Conservation (phyloP, 345 rosid species). For the Geranium rotundifolium region DNA sequence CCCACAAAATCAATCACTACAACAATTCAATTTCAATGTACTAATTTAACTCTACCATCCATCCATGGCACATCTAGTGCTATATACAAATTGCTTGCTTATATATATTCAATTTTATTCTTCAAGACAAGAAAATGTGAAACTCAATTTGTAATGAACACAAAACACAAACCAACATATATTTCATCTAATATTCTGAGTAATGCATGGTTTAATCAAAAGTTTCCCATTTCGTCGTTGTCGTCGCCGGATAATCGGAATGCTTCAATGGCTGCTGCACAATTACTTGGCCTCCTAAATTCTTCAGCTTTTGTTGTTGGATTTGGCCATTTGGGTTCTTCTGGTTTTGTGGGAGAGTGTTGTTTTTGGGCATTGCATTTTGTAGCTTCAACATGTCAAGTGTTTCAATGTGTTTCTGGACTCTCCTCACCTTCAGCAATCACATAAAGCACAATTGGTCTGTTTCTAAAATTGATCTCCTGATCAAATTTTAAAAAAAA, state of each 20-base stretch:
- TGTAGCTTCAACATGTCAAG: constrained; percentile 35
- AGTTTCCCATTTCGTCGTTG: constrained; percentile 59
- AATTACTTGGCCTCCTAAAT: constrained; percentile 6
- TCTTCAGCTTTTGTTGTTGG: constrained; percentile 6
- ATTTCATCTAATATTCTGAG: background rate
- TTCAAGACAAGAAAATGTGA: background rate
- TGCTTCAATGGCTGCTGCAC: constrained; percentile 10
- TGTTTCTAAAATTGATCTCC: background rate
- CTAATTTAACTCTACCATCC: background rate
- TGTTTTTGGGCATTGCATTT: constrained; percentile 11
- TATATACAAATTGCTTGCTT: constrained; percentile 11
- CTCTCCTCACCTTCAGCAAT: constrained; percentile 31
- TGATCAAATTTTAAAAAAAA: background rate
- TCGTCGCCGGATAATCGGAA: constrained; percentile 15
- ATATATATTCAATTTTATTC: background rate
- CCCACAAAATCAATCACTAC: too few relatives aligned
- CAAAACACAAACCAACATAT: background rate
- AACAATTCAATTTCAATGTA: background rate
- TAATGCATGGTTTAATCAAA: constrained; percentile 21
- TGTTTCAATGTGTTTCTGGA: constrained; percentile 34
- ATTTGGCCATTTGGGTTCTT: constrained; percentile 17
- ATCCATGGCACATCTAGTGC: background rate
- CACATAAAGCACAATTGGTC: background rate
- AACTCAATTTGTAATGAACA: background rate
- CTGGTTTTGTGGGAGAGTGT: constrained; percentile 11